Evolutionary conservation across 2,329 filamentous ascomycete genomes (phyloP).

Genomic region (Cladosporium sp.): DNA sequence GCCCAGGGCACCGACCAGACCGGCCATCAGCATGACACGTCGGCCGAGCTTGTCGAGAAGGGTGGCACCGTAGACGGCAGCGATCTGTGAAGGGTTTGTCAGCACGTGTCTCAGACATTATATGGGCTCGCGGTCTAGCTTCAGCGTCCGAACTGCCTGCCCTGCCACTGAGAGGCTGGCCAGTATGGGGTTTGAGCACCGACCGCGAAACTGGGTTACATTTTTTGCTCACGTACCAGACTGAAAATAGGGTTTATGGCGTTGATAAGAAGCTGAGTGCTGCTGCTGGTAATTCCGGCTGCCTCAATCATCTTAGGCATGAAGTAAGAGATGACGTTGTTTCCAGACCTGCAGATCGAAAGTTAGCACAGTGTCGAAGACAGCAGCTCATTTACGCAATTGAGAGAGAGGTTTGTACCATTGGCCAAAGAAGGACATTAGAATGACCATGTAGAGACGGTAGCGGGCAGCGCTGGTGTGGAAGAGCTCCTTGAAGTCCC

Average conservation of each 20-base stretch:
- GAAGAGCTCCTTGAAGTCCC: constrained; percentile 56
- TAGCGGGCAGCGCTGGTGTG: constrained; percentile 55
- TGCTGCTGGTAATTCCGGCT: constrained; percentile 39
- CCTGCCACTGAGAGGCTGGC: not conserved
- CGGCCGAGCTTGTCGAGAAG: constrained; percentile 38
- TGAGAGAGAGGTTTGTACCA: constrained; percentile 28
- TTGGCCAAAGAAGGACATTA: constrained; percentile 46
- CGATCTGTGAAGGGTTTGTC: too few relatives aligned
- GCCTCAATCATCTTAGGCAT: constrained; percentile 40
- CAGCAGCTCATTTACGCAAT: not conserved
- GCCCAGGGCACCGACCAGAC: constrained; percentile 38
- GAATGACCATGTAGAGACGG: constrained; percentile 41
- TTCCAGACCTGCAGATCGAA: constrained; percentile 25
- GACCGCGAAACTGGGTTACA: not conserved
- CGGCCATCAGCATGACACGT: constrained; percentile 40
- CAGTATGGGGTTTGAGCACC: not conserved
- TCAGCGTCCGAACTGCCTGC: not conserved
- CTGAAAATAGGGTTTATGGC: constrained; percentile 44
- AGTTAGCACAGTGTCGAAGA: not conserved
- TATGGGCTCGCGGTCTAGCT: not conserved
- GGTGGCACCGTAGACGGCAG: constrained; percentile 41
- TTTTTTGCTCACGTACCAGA: constrained; percentile 23
- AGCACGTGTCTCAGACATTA: not conserved
- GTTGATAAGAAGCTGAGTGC: constrained; percentile 43
- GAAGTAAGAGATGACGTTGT: constrained; percentile 35